phyloP scores from a whole-genome alignment of 2,329 filamentous ascomycete genomes.

The Delphinella strobiligena region DNA sequence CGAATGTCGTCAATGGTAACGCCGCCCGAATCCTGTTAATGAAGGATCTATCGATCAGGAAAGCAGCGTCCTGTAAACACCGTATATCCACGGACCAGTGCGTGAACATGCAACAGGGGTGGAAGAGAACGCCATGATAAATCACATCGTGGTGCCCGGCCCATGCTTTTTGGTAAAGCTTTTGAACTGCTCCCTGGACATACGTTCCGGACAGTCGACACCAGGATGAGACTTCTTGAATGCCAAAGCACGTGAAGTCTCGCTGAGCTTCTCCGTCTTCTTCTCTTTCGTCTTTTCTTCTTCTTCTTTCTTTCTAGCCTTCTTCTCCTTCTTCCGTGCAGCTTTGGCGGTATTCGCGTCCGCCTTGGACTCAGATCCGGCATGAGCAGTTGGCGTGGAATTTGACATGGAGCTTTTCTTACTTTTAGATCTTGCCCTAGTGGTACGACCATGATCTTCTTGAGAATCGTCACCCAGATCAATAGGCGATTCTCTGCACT shows the following conservation, averaged over 20 bases:
- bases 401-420: no score
- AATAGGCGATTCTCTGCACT: not conserved
- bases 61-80: no score
- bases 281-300: slow-evolving; percentile 3
- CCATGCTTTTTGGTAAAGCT: slow-evolving; percentile 3
- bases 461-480: not conserved
- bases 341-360: not conserved
- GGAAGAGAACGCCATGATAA: not conserved
- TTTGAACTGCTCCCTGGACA: slow-evolving; percentile 4
- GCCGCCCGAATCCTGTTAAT: no score
- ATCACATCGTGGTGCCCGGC: not conserved
- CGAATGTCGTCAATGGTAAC: not conserved
- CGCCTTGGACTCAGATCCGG: not conserved
- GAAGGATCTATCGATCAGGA: no score
- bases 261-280: slow-evolving; percentile 1
- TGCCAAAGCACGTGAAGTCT: not conserved
- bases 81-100: no score
- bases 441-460: no score
- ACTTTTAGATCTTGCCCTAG: no score
- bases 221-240: slow-evolving; percentile 6
- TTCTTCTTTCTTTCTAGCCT: slow-evolving; percentile 4
- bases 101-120: not conserved
- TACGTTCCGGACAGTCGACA: slow-evolving; percentile 1
- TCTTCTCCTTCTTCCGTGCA: not conserved
- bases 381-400: not conserved